Percentiles rank a stretch among this genome's conserved stretches.
These are phyloP conservation scores for Austroboletus festivus DNA, from an alignment of 768 basidiomycete species.

Conservation along the genomic window DNA sequence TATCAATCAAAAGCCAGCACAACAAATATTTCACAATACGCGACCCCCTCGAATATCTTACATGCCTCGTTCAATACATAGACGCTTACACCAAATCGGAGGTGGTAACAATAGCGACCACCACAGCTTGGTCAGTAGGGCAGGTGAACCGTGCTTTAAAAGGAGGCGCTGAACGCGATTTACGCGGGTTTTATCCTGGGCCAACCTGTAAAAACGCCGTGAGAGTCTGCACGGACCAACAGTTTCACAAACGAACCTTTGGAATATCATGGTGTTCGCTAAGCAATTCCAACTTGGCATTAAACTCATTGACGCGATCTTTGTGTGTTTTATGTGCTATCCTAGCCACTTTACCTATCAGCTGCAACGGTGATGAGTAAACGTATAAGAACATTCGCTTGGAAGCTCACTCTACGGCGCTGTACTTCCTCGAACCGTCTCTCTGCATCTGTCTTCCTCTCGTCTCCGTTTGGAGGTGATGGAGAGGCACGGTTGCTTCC, in stretches of 20 bases:
- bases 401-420: constrained; percentile 61
- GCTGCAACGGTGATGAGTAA: constrained; percentile 40
- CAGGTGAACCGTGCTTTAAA: constrained; percentile 7
- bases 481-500: constrained; percentile 64
- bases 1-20: constrained; percentile 28
- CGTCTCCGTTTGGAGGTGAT: constrained; percentile 43
- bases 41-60: constrained; percentile 24
- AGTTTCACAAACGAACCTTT: constrained; percentile 51
- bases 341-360: constrained; percentile 70
- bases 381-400: neutral
- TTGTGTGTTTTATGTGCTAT: constrained; percentile 87
- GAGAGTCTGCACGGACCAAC: constrained; percentile 30
- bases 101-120: constrained; percentile 16
- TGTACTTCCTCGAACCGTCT: constrained; percentile 86
- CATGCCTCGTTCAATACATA: constrained; percentile 18
- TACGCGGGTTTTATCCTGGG: constrained; percentile 63
- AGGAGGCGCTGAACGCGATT: constrained; percentile 27
- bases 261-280: constrained; percentile 96
- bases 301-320: constrained; percentile 89
- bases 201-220: constrained; percentile 58
- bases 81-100: constrained; percentile 22
- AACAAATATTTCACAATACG: constrained; percentile 37
- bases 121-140: constrained; percentile 17
- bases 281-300: constrained; percentile 77
- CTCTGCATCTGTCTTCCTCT: constrained; percentile 83